Conservation (phyloP, 148 eudicot species). For the Nepenthes gracilis region DNA sequence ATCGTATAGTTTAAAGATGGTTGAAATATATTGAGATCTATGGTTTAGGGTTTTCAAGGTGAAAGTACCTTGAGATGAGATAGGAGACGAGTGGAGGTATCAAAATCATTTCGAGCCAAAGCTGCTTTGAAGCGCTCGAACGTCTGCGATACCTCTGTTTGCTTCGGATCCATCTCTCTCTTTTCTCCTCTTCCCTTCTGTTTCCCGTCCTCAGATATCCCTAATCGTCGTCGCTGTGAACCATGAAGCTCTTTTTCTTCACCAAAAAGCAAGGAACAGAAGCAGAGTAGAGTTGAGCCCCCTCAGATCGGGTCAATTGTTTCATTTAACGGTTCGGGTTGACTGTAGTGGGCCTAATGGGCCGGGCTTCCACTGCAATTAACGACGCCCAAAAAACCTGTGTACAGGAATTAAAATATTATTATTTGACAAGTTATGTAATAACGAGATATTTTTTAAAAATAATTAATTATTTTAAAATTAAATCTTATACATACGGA, state of each 20-base stretch:
- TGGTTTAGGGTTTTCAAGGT: constrained; percentile 3
- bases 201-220: too few relatives aligned
- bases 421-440: too few relatives aligned
- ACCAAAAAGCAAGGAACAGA: background rate
- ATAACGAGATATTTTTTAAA: too few relatives aligned
- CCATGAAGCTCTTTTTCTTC: background rate
- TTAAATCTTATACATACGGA: too few relatives aligned
- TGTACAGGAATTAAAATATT: too few relatives aligned
- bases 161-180: constrained; percentile 59
- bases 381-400: too few relatives aligned
- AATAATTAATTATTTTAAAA: too few relatives aligned
- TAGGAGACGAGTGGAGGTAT: constrained; percentile 37
- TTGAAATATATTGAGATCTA: constrained; percentile 7
- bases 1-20: background rate
- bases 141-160: constrained; percentile 44
- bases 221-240: too few relatives aligned
- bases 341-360: too few relatives aligned
- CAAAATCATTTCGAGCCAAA: constrained; percentile 53
- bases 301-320: too few relatives aligned
- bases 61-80: constrained; percentile 63
- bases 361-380: too few relatives aligned
- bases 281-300: background rate
- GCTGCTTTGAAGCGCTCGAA: constrained; percentile 89
- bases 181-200: background rate
- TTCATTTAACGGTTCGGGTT: too few relatives aligned